Evolutionary conservation across 495 filamentous ascomycete genomes (phyloP).

Genomic region (Clavariopsis aquatica): DNA sequence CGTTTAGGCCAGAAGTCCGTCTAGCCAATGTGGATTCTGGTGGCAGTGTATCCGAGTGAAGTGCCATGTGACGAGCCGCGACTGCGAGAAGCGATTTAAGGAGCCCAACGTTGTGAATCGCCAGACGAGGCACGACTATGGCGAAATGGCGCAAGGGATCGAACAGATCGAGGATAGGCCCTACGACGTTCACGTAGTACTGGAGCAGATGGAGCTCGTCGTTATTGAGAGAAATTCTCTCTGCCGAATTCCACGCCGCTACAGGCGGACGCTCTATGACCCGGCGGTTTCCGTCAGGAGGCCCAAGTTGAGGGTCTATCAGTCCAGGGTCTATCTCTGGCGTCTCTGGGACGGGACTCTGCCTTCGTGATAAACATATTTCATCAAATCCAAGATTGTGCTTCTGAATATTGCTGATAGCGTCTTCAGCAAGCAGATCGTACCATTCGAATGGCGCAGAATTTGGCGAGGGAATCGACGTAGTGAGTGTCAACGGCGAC

Average conservation of each 20-base stretch:
- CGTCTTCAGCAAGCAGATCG: slow-evolving; percentile 24
- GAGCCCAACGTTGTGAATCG: slow-evolving; percentile 24
- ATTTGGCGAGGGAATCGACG: slow-evolving; percentile 25
- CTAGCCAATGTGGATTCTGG: not conserved
- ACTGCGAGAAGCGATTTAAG: slow-evolving; percentile 23
- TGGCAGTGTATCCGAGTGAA: slow-evolving; percentile 6
- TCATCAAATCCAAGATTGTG: slow-evolving; percentile 26
- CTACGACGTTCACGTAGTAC: slow-evolving; percentile 14
- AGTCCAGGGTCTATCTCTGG: not conserved
- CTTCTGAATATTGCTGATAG: slow-evolving; percentile 27
- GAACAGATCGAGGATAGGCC: slow-evolving; percentile 20
- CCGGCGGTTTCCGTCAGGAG: not conserved
- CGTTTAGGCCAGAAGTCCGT: slow-evolving; percentile 6
- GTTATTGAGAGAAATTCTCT: slow-evolving; percentile 3
- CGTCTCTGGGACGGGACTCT: slow-evolving; percentile 21
- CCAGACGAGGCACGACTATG: slow-evolving; percentile 12
- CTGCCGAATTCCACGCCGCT: slow-evolving; percentile 19
- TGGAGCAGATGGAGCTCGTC: slow-evolving; percentile 24
- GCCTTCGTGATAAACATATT: slow-evolving; percentile 12
- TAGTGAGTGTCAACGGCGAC: slow-evolving; percentile 18
- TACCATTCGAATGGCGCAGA: slow-evolving; percentile 29
- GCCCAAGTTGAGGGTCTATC: slow-evolving; percentile 9
- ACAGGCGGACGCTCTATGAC: not conserved
- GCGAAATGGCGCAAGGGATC: slow-evolving; percentile 23
- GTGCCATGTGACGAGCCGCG: slow-evolving; percentile 20